Conservation (phyloP, 2,329 filamentous ascomycete genomes). For the Diaporthe destruens region DNA sequence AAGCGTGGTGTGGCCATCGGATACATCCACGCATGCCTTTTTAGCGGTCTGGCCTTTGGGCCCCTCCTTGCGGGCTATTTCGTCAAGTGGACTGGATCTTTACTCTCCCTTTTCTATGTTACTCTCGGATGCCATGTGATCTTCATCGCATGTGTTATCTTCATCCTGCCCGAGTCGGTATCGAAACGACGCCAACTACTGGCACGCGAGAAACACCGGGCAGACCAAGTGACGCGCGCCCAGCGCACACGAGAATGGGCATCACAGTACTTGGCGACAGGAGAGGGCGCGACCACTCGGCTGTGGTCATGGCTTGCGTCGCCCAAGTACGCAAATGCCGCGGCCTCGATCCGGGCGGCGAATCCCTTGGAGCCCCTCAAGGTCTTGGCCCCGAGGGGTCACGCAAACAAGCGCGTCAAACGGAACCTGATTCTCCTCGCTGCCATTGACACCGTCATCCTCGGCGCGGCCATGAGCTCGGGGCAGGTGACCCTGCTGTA, state of each 20-base stretch:
- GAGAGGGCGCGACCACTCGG: slow-evolving; percentile 40
- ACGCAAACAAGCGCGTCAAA: slow-evolving; percentile 72
- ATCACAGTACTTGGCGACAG: slow-evolving; percentile 38
- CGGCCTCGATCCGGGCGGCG: slow-evolving; percentile 57
- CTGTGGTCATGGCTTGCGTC: slow-evolving; percentile 33
- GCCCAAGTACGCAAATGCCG: slow-evolving; percentile 45
- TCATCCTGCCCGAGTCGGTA: slow-evolving; percentile 87
- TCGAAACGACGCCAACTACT: slow-evolving; percentile 77
- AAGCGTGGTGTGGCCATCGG: slow-evolving; percentile 86
- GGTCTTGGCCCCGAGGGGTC: slow-evolving; percentile 80
- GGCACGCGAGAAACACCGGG: slow-evolving; percentile 76
- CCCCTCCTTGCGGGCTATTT: slow-evolving; percentile 85
- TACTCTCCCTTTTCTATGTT: slow-evolving; percentile 88
- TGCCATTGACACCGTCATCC: slow-evolving; percentile 82
- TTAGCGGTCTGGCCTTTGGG: slow-evolving; percentile 88
- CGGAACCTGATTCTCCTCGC: slow-evolving; percentile 87
- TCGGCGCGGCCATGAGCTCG: slow-evolving; percentile 84
- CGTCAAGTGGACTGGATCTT: slow-evolving; percentile 79
- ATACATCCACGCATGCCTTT: slow-evolving; percentile 90
- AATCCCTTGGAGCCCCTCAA: slow-evolving; percentile 84
- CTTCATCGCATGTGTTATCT: slow-evolving; percentile 79
- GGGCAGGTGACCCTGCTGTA: slow-evolving; percentile 89
- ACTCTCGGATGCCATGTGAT: slow-evolving; percentile 77
- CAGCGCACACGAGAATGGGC: slow-evolving; percentile 43
- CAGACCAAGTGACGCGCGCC: slow-evolving; percentile 57